These are phyloP conservation scores for Astraeus odoratus DNA, from an alignment of 768 basidiomycete species.

Conservation along the genomic window DNA sequence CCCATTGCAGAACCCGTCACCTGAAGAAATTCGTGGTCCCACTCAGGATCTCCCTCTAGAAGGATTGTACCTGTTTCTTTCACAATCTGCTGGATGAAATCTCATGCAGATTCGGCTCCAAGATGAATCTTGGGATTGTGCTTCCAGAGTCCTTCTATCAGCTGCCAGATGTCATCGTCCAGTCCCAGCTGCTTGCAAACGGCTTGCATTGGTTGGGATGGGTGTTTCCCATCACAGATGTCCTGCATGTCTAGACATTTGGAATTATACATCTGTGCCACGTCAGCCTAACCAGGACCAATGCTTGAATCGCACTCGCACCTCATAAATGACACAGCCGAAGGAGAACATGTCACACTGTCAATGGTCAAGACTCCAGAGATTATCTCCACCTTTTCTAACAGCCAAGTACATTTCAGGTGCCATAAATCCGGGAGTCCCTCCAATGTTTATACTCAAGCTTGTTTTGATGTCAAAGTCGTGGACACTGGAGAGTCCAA, in stretches of 20 bases:
- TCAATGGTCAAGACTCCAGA: slow-evolving; percentile 10
- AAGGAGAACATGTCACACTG: slow-evolving; percentile 31
- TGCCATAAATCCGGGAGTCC: slow-evolving; percentile 22
- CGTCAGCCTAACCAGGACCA: background rate
- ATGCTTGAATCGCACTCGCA: slow-evolving; percentile 1
- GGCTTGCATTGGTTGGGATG: slow-evolving; percentile 13
- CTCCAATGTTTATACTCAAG: slow-evolving; percentile 11
- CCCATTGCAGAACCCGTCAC: no score
- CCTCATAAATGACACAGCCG: slow-evolving; percentile 30
- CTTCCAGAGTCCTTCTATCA: no score
- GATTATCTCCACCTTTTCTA: slow-evolving; percentile 3
- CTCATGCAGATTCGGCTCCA: no score
- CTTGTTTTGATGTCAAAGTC: slow-evolving; percentile 12
- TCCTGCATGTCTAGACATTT: slow-evolving; percentile 10
- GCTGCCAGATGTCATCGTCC: no score
- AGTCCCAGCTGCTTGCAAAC: background rate
- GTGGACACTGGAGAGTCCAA: slow-evolving; percentile 19
- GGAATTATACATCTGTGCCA: slow-evolving; percentile 22
- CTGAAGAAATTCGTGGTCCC: no score
- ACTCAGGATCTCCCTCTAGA: no score
- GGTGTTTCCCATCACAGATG: slow-evolving; percentile 10
- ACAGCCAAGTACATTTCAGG: slow-evolving; percentile 19
- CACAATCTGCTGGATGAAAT: no score
- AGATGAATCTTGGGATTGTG: no score
- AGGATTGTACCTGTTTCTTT: no score